Percentiles rank a stretch among this genome's conserved stretches.
phyloP scores from a whole-genome alignment of 2,329 filamentous ascomycete genomes.

The Penicillium sp. region DNA sequence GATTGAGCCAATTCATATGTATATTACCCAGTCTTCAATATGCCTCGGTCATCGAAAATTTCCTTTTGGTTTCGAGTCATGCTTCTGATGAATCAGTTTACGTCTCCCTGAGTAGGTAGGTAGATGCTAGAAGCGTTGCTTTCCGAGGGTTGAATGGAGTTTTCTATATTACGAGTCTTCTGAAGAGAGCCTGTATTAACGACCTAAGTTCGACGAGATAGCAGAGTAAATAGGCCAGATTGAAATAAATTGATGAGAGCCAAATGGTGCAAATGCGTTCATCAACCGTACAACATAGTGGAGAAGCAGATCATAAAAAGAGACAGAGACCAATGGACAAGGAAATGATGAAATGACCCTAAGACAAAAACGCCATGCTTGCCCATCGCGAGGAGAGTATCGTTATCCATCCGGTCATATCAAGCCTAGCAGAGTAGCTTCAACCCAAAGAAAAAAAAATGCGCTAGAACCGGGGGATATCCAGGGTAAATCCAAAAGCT shows the following conservation, averaged over 20 bases:
- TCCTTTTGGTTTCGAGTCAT: background rate
- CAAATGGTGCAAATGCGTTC: conserved; percentile 1
- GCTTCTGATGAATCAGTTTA: background rate
- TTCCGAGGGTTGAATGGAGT: background rate
- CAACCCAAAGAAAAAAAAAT: background rate
- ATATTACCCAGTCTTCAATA: conserved; percentile 29
- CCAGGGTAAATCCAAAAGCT: background rate
- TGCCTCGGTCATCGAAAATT: conserved; percentile 6
- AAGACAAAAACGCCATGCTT: conserved; percentile 18
- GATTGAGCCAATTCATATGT: conserved; percentile 21
- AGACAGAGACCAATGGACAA: conserved; percentile 3
- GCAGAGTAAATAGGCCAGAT: conserved; percentile 1
- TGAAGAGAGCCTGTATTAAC: background rate
- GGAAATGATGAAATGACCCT: conserved; percentile 8
- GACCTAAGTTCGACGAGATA: background rate
- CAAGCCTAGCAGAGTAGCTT: background rate
- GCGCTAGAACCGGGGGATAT: conserved; percentile 5
- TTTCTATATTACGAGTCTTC: background rate
- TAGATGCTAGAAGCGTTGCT: background rate
- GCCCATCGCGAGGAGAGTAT: conserved; percentile 10
- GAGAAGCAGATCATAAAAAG: background rate
- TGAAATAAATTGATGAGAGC: background rate
- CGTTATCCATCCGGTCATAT: conserved; percentile 13
- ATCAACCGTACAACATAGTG: conserved; percentile 1
- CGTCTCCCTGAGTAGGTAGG: too few relatives aligned